Conservation (phyloP, 108 stramenopile species). For the Skeletonema potamos region DNA sequence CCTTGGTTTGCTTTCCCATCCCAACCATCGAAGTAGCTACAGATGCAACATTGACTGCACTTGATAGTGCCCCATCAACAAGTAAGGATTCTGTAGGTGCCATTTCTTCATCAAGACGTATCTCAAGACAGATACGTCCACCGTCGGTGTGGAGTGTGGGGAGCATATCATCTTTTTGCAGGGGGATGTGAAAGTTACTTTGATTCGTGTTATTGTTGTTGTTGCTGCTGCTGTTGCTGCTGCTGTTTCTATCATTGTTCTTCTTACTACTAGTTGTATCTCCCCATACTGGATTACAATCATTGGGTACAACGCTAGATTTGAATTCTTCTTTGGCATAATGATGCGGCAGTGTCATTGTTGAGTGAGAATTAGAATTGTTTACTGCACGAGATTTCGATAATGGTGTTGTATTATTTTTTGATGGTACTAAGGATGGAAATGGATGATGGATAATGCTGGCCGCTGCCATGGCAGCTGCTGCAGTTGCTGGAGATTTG, state of each 20-base stretch:
- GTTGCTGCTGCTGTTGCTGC: neutral
- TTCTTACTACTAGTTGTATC: neutral
- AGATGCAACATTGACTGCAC: slow-evolving; percentile 35
- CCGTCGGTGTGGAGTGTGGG: slow-evolving; percentile 57
- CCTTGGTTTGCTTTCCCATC: slow-evolving; percentile 17
- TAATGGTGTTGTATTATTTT: neutral
- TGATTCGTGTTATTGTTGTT: neutral
- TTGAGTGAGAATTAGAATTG: slow-evolving; percentile 3
- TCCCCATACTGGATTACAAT: slow-evolving; percentile 77
- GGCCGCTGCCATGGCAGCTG: neutral
- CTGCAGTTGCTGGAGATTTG: neutral
- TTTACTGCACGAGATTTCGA: neutral
- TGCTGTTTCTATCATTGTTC: neutral
- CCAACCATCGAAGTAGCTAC: slow-evolving; percentile 51
- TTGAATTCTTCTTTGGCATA: slow-evolving; percentile 36
- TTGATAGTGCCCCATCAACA: slow-evolving; percentile 29
- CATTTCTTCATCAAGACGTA: slow-evolving; percentile 77
- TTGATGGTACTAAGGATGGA: neutral
- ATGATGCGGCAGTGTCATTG: slow-evolving; percentile 9
- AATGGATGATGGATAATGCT: neutral
- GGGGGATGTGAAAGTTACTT: slow-evolving; percentile 54
- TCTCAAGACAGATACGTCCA: slow-evolving; percentile 32
- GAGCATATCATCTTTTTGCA: slow-evolving; percentile 56
- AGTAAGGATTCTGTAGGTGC: slow-evolving; percentile 24
- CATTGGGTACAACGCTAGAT: slow-evolving; percentile 55